Evolutionary conservation across 768 basidiomycete species (phyloP).

Genomic region (Xerocomus spinulosus): DNA sequence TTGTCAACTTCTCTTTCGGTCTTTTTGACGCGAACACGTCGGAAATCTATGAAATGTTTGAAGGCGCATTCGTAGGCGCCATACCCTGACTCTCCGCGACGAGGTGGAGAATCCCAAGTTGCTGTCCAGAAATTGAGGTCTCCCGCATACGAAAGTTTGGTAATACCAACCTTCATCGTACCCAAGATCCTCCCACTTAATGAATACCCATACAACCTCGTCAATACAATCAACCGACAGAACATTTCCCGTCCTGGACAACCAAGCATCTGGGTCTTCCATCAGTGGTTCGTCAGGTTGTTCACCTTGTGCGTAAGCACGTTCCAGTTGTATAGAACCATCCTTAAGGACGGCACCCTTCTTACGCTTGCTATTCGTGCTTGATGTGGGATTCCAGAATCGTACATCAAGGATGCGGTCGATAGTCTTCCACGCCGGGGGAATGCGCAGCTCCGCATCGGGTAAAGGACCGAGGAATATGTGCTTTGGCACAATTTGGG

Average conservation of each 20-base stretch:
- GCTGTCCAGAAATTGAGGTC: slow-evolving; percentile 41
- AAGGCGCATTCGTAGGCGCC: slow-evolving; percentile 66
- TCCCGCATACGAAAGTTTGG: background rate
- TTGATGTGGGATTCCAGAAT: slow-evolving; percentile 48
- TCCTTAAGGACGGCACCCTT: too few species aligned
- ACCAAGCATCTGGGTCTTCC: slow-evolving; percentile 59
- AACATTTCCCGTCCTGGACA: slow-evolving; percentile 37
- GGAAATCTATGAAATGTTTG: slow-evolving; percentile 57
- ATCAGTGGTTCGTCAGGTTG: slow-evolving; percentile 52
- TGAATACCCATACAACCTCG: slow-evolving; percentile 73
- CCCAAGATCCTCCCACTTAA: slow-evolving; percentile 93
- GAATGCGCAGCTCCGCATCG: slow-evolving; percentile 73
- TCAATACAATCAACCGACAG: slow-evolving; percentile 46
- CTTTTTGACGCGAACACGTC: slow-evolving; percentile 53
- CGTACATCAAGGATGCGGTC: slow-evolving; percentile 86
- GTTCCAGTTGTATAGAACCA: slow-evolving; percentile 29
- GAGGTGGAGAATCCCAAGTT: slow-evolving; percentile 91
- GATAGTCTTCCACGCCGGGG: slow-evolving; percentile 79
- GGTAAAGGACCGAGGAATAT: slow-evolving; percentile 40
- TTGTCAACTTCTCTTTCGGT: slow-evolving; percentile 35
- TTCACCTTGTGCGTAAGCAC: slow-evolving; percentile 55
- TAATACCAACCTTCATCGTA: slow-evolving; percentile 76
- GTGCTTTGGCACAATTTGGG: slow-evolving; percentile 25
- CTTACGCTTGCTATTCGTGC: slow-evolving; percentile 9
- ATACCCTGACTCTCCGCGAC: slow-evolving; percentile 50